Conservation (phyloP, 1,139 yeast species). For the Candida freyschussii region DNA sequence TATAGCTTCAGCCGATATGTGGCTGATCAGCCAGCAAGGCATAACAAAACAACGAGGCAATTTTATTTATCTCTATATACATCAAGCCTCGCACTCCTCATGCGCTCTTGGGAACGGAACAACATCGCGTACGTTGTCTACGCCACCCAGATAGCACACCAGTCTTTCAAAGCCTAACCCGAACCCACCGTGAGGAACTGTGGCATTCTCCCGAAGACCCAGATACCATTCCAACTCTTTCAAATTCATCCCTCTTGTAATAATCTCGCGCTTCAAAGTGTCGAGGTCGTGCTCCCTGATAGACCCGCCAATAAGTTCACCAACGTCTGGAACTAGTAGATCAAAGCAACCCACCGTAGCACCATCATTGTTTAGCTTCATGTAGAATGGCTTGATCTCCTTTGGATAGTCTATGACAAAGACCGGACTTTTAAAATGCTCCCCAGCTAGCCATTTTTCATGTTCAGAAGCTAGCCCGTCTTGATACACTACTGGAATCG, state of each 20-base stretch:
- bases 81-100: slow-evolving; percentile 40
- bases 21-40: too few relatives aligned
- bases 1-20: too few relatives aligned
- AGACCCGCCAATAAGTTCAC: slow-evolving; percentile 97
- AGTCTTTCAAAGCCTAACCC: slow-evolving; percentile 94
- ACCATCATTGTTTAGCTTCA: slow-evolving; percentile 47
- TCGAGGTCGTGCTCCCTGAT: slow-evolving; percentile 71
- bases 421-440: slow-evolving; percentile 65
- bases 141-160: slow-evolving; percentile 63
- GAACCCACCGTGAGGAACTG: slow-evolving; percentile 94
- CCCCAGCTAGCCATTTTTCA: slow-evolving; percentile 85
- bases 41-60: too few relatives aligned
- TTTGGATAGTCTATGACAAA: slow-evolving; percentile 88
- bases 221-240: slow-evolving; percentile 77
- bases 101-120: slow-evolving; percentile 74
- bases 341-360: slow-evolving; percentile 89
- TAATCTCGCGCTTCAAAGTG: slow-evolving; percentile 44
- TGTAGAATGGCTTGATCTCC: slow-evolving; percentile 82
- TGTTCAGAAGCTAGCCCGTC: slow-evolving; percentile 76
- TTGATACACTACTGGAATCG: slow-evolving; percentile 55
- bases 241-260: slow-evolving; percentile 46
- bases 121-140: slow-evolving; percentile 79
- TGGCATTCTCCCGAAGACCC: slow-evolving; percentile 67
- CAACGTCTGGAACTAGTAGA: slow-evolving; percentile 80
- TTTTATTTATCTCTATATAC: too few relatives aligned